These are phyloP conservation scores for Periconia sp. DNA, from an alignment of 2,329 filamentous ascomycete species.

Conservation along the genomic window DNA sequence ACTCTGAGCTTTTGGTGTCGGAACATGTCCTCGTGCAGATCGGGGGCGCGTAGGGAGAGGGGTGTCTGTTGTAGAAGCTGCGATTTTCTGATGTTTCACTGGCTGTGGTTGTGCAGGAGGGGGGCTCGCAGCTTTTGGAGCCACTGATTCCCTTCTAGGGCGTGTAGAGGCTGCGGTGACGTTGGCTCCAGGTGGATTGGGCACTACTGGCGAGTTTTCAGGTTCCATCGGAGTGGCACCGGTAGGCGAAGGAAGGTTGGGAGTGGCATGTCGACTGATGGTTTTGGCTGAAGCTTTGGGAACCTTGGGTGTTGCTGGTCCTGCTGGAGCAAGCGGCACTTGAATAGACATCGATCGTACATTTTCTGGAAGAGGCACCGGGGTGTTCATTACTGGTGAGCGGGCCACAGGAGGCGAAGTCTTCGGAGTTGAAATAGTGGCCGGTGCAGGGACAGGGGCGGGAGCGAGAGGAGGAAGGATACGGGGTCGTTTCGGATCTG, in stretches of 20 bases:
- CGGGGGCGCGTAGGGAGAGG: constrained; percentile 31
- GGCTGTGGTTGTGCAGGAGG: constrained; percentile 6
- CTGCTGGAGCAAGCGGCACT: constrained; percentile 50
- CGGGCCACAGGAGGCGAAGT: constrained; percentile 10
- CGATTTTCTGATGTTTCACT: constrained; percentile 20
- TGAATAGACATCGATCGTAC: constrained; percentile 30
- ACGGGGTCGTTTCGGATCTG: constrained; percentile 32
- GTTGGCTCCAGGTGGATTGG: constrained; percentile 12
- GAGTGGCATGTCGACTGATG: constrained; percentile 16
- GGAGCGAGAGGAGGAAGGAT: constrained; percentile 15
- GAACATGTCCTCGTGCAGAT: constrained; percentile 42
- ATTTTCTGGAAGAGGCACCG: constrained; percentile 15
- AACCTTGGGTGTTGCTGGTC: constrained; percentile 34
- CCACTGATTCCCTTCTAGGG: constrained; percentile 35
- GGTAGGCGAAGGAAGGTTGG: constrained; percentile 18
- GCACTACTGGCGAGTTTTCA: constrained; percentile 12
- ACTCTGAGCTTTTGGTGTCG: constrained; percentile 49
- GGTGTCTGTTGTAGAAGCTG: constrained; percentile 18
- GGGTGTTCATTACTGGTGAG: constrained; percentile 16
- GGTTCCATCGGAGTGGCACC: constrained; percentile 18
- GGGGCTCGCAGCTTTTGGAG: constrained; percentile 27
- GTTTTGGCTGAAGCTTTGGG: constrained; percentile 7
- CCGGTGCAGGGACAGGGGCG: constrained; percentile 10
- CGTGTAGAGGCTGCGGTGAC: constrained; percentile 39
- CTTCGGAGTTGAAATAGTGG: constrained; percentile 12